A percentile compares a stretch with the other conserved stretches of the same genome.
These are phyloP conservation scores for Neodidymelliopsis sp. DNA, from an alignment of 2,329 filamentous ascomycete genomes.

Conservation along the genomic window DNA sequence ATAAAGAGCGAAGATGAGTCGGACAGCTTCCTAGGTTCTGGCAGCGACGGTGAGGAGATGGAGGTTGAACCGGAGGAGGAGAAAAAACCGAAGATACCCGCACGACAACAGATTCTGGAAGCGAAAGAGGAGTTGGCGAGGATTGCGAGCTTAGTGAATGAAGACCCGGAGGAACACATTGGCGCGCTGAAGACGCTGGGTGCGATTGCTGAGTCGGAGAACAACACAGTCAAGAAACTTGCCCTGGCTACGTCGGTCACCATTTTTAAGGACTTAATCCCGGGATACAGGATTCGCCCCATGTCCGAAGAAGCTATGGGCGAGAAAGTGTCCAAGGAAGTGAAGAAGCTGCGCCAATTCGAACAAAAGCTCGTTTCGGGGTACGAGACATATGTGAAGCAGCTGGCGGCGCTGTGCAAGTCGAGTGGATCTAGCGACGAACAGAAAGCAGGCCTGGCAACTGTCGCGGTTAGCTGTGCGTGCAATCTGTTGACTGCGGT, in stretches of 20 bases:
- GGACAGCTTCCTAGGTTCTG: slow-evolving; percentile 69
- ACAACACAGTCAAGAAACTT: slow-evolving; percentile 82
- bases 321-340: slow-evolving; percentile 90
- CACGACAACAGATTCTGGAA: slow-evolving; percentile 79
- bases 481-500: slow-evolving; percentile 82
- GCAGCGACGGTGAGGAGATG: slow-evolving; percentile 57
- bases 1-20: slow-evolving; percentile 63
- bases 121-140: slow-evolving; percentile 93
- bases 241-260: slow-evolving; percentile 85
- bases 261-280: slow-evolving; percentile 95
- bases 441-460: slow-evolving; percentile 62
- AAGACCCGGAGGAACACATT: slow-evolving; percentile 90
- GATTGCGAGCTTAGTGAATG: slow-evolving; percentile 81
- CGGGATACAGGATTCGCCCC: slow-evolving; percentile 92
- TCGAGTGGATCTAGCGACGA: slow-evolving; percentile 54
- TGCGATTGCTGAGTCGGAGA: slow-evolving; percentile 73
- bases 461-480: slow-evolving; percentile 83
- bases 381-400: slow-evolving; percentile 85
- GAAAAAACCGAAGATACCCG: slow-evolving; percentile 70
- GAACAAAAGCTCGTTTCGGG: slow-evolving; percentile 86
- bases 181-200: slow-evolving; percentile 79
- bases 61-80: slow-evolving; percentile 52
- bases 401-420: slow-evolving; percentile 73
- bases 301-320: slow-evolving; percentile 75
- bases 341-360: slow-evolving; percentile 80